phyloP scores from a whole-genome alignment of 768 basidiomycete genomes.

The Phlebiopsis flavidoalba region DNA sequence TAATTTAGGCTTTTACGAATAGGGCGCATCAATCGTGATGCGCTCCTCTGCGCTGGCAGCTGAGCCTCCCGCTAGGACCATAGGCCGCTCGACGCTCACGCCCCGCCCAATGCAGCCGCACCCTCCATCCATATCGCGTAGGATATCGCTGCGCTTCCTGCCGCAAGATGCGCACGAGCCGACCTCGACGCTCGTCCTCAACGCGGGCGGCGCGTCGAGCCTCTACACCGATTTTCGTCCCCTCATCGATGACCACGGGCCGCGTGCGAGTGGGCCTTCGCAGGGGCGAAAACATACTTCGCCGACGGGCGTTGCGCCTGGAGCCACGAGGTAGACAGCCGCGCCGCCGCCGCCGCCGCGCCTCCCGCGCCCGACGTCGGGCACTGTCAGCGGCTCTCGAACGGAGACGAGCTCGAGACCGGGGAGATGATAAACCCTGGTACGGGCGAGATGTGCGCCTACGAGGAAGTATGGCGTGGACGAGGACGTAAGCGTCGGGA shows the following conservation, averaged over 20 bases:
- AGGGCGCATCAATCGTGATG: neutral
- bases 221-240: conserved; percentile 11
- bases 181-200: conserved; percentile 9
- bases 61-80: neutral
- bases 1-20: neutral
- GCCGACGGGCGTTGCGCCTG: neutral
- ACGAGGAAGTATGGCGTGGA: conserved; percentile 11
- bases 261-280: conserved; percentile 11
- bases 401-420: conserved; percentile 12
- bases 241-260: conserved; percentile 6
- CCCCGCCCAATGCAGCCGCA: neutral
- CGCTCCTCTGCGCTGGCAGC: neutral
- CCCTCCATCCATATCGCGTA: neutral
- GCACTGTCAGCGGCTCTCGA: neutral
- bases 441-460: neutral
- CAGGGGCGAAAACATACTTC: conserved; percentile 3
- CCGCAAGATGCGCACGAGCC: conserved; percentile 1
- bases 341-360: neutral
- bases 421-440: conserved; percentile 9
- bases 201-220: conserved; percentile 4
- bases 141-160: conserved; percentile 7
- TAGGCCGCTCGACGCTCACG: neutral
- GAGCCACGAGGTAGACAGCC: conserved; percentile 7
- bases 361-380: conserved; percentile 2
- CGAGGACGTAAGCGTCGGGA: neutral